A percentile compares a stretch with the other conserved stretches of the same genome.
phyloP scores from a whole-genome alignment of 805 yeast genomes.

The Metahyphopichia silvanorum region DNA sequence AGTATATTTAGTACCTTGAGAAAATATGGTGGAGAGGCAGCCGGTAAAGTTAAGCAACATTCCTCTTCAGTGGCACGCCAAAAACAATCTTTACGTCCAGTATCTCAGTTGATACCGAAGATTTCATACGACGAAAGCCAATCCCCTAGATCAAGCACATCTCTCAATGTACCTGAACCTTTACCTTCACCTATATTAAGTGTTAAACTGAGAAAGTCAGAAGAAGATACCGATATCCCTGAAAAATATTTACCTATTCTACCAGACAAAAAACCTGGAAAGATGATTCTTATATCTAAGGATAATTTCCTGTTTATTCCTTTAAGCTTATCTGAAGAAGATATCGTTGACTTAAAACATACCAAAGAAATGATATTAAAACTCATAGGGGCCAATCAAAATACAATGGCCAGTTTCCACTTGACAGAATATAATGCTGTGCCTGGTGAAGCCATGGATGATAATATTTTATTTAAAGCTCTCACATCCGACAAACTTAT shows the following conservation, averaged over 20 bases:
- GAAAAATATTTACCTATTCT: constrained; percentile 7
- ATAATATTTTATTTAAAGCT: constrained; percentile 38
- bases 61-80: constrained; percentile 9
- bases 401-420: constrained; percentile 42
- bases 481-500: constrained; percentile 27
- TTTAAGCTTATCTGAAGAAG: constrained; percentile 23
- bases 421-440: constrained; percentile 67
- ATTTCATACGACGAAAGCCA: not conserved
- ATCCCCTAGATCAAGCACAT: not conserved
- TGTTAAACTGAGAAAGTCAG: constrained; percentile 1
- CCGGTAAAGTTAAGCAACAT: constrained; percentile 31
- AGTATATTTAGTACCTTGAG: constrained; percentile 38
- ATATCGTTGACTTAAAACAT: constrained; percentile 19
- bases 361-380: constrained; percentile 37
- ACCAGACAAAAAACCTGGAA: constrained; percentile 8
- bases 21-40: constrained; percentile 39
- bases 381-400: constrained; percentile 31
- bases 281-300: constrained; percentile 54
- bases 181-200: not conserved
- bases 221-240: no score
- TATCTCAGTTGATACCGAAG: not conserved
- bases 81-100: not conserved
- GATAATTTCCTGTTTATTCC: constrained; percentile 59
- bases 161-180: not conserved
- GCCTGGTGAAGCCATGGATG: constrained; percentile 56